phyloP scores from a whole-genome alignment of 2,329 filamentous ascomycete genomes.

The Penicillium aurantiogriseum region DNA sequence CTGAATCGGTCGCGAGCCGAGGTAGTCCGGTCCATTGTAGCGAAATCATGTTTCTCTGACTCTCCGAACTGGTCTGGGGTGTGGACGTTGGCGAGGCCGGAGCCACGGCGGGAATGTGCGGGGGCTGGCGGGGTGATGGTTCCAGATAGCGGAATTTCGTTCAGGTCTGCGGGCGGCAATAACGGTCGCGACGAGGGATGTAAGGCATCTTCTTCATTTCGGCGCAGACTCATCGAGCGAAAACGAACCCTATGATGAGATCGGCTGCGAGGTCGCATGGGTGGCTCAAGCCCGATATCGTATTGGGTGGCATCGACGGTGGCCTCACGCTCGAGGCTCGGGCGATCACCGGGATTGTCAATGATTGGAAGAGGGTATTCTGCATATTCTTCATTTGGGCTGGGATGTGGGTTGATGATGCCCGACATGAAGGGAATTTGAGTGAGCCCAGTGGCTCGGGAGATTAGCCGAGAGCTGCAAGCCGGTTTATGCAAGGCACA shows the following conservation, averaged over 20 bases:
- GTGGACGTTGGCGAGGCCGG: constrained; percentile 11
- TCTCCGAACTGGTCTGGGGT: constrained; percentile 8
- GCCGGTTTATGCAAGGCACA: constrained; percentile 9
- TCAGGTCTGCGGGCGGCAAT: constrained; percentile 14
- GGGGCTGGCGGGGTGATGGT: constrained; percentile 26
- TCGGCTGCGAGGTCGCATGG: constrained; percentile 6
- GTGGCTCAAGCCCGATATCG: constrained; percentile 11
- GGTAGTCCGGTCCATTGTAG: constrained; percentile 10
- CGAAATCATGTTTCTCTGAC: constrained; percentile 15
- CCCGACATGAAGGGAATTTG: constrained; percentile 16
- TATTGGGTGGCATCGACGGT: constrained; percentile 20
- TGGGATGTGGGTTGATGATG: constrained; percentile 21
- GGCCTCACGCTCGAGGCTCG: constrained; percentile 18
- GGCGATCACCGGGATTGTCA: constrained; percentile 8
- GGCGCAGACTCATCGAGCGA: constrained; percentile 18
- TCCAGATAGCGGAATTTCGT: constrained; percentile 18
- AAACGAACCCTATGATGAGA: constrained; percentile 24
- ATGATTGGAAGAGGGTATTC: constrained; percentile 19
- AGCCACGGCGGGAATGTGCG: constrained; percentile 18
- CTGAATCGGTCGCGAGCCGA: constrained; percentile 28
- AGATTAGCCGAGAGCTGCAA: constrained; percentile 4
- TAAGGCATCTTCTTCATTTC: background rate
- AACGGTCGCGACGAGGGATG: constrained; percentile 15
- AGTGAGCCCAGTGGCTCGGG: constrained; percentile 1
- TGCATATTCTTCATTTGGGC: constrained; percentile 23